Evolutionary conservation across 306 rosid species (phyloP), one percentile per base, ranked within the genome.

Genomic region (Lotus japonicus): DNA sequence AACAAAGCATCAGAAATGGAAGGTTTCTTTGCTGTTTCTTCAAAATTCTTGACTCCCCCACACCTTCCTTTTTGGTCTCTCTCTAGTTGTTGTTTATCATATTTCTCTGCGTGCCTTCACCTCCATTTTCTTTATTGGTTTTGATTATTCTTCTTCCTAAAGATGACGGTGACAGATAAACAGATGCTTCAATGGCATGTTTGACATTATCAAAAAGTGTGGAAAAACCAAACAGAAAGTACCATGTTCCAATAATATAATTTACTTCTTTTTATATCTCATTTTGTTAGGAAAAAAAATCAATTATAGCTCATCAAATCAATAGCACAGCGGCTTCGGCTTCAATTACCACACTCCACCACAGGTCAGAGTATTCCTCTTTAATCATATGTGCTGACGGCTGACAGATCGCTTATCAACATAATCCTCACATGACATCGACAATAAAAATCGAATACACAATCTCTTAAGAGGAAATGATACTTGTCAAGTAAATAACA

Each of bases 21-120:
- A 81, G 70, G 91, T 85, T 74, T 80, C 80, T 87, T 81, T 83
- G 86, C 84, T 79, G 95, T 86, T 88, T 78, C 89, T 84, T 82
- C 86, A 84, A 88, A 75, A 80, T 82, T 84, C 79, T 80, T 48
- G 78, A 62, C 80, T 58, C 70, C 50, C 57, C 41, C 66, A 12
- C 60, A 7, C 52, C 48, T 33, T 31, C 48, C 38, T 7, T 33
- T 65, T 35, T 51, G 5, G 11, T 41, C 53, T 28, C 39, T 35
- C 31, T 26, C 4, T 26, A 3, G 31, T 3, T 3, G 3, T 21
- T 21, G 1, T 21, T 21, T 21, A 21, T 21, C 23, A n/a, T n/a
- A 21, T 21, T 21, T 16, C 62, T 9, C 36, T 70, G 45, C 12
- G 5, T 59, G 13, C 11, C 45, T 74, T 13, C 36, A 38, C 64